phyloP scores from a whole-genome alignment of 352 stramenopile genomes.

The Globisporangium iwayamae region DNA sequence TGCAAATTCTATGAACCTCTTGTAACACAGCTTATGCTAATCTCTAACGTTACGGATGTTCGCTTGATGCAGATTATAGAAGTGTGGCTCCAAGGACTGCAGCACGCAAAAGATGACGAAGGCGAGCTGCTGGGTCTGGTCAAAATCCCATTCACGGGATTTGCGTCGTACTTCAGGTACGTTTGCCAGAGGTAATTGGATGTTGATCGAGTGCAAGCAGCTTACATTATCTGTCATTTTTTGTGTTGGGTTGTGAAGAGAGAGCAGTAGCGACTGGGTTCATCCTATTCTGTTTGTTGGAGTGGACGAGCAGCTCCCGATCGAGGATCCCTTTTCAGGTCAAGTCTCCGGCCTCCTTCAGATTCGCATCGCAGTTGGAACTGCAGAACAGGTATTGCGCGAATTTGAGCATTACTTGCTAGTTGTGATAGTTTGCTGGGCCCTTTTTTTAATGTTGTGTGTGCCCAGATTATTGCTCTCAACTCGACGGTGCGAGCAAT shows the following conservation, averaged over 20 bases:
- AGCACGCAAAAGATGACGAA: slow-evolving; percentile 11
- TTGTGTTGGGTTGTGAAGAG: not conserved
- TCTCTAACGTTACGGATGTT: not conserved
- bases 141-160: slow-evolving; percentile 26
- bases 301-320: slow-evolving; percentile 27
- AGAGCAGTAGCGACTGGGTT: slow-evolving; percentile 6
- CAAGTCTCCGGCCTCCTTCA: slow-evolving; percentile 29
- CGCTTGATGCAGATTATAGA: slow-evolving; percentile 35
- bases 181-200: not conserved
- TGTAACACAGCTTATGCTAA: not conserved
- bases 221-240: not conserved
- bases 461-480: slow-evolving; percentile 26
- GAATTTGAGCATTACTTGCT: not conserved
- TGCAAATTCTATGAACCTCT: not conserved
- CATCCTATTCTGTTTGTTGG: slow-evolving; percentile 24
- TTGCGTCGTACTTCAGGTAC: slow-evolving; percentile 28
- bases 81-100: slow-evolving; percentile 24
- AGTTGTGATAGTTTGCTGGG: not conserved
- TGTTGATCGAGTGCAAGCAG: not conserved
- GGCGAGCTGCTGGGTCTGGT: slow-evolving; percentile 30
- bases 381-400: slow-evolving; percentile 43
- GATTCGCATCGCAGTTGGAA: slow-evolving; percentile 36
- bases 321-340: slow-evolving; percentile 47
- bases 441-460: not conserved
- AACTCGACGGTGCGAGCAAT: slow-evolving; percentile 25